Base-by-base conservation (phyloP, 1,284 basidiomycete species). In the Sporisorium iseilematis-ciliati region DNA sequence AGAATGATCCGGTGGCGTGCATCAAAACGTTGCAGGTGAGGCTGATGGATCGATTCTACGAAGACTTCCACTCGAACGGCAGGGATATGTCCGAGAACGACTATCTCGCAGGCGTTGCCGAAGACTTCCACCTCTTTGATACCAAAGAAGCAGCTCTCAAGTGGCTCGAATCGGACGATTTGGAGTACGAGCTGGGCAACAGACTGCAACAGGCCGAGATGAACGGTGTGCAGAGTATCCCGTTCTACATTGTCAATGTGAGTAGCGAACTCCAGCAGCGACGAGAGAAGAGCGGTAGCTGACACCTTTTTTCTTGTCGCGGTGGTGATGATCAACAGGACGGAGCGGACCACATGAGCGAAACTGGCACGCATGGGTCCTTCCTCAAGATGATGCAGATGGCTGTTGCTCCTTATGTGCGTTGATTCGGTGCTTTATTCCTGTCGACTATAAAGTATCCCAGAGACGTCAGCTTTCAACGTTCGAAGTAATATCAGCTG, bases 351-450 rank as follows among this genome's bases (percentile, higher is more conserved):
- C 75, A 78, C 42, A 68, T 72, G 70, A 75, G 68, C 65, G 71
- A 72, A 55, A 65, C 65, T 1, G 75, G 75, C 43, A 54, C 56
- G 6, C 72, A 78, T 56, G 64, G 58, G 3, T 61, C 60, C 0
- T 68, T 78, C 57, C 62, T 78, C 21, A 70, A 72, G 54, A 78
- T 78, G 75, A 68, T 78, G 58, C 64, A 75, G 61, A 78, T 78
- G 75, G 75, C 75, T 2, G 72, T 72, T 7, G 66, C 75, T 4
- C 74, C 68, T 6, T 76, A 72, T n/a, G 73, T 71, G 4, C 61
- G 62, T 18, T 73, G 35, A 58, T 11, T 1, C 10, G 16, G 1
- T 14, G 18, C 41, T 43, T 43, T 43, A 29, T 29, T 8, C 8
- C 8, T 29, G 29, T 29, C 29, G 29, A 29, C 29, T 29, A 8